Base-by-base conservation (phyloP, 2,329 filamentous ascomycete genomes). In the Sarocladium oryzae region DNA sequence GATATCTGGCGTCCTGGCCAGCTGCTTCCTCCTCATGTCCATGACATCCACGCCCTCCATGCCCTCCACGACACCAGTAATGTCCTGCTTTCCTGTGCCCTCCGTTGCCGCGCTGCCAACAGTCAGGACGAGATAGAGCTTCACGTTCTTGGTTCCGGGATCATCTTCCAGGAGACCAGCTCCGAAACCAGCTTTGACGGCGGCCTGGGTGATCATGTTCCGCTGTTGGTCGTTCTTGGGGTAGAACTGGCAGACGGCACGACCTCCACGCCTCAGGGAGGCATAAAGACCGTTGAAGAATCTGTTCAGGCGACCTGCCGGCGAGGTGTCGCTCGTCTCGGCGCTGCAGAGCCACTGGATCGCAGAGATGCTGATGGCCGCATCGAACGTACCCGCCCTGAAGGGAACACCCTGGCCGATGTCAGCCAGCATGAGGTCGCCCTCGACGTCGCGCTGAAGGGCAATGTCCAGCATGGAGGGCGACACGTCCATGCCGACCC, bases 291-390 rank as follows among this genome's bases (percentile, higher is more conserved):
- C 89, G 61, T 95, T 89, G 68, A 99, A 99, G 65, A 99, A 99
- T 40, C 92, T 77, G 4, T 81, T 79, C 23, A 99, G 69, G 5
- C 93, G 75, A 0, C 87, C 89, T 24, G 86, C 80, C 1, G 90
- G 87, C 1, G 81, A 88, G 0, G 93, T 91, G 48, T 95, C 89
- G 63, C 82, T 88, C 54, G 81, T 88, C 67, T 97, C 93, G 36
- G 92, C 93, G 67, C 96, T 97, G 69, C 93, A 99, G 26, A 99
- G 77, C 93, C 93, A 99, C 69, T 99, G 93, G n/a, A 99, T 87
- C 1, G 93, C 93, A 59, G 84, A 89, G 65, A 99, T 97, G 62
- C 85, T 90, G 60, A 99, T 90, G 20, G 93, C 93, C 0, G 92
- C 93, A 66, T 99, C 93, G 64, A 99, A 99, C 0, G 85, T 82